Evolutionary conservation across 2,329 filamentous ascomycete genomes (phyloP).

Genomic region (Gliomastix tumulicola): DNA sequence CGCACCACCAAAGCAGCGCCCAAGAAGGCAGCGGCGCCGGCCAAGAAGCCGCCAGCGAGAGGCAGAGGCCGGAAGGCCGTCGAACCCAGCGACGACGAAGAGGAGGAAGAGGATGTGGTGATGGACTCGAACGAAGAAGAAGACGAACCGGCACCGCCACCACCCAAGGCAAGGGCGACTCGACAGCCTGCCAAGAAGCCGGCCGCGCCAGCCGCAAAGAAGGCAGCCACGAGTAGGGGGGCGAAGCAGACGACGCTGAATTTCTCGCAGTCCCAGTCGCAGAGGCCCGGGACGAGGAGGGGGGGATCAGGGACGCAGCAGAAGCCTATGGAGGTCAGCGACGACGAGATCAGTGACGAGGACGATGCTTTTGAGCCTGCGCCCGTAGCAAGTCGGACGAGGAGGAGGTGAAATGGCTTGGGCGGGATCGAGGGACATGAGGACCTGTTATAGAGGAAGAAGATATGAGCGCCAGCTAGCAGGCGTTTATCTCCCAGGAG

Average conservation of each 20-base stretch:
- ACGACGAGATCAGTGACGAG: slow-evolving; percentile 56
- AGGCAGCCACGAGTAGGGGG: slow-evolving; percentile 6
- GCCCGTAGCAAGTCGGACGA: slow-evolving; percentile 24
- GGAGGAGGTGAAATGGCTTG: slow-evolving; percentile 17
- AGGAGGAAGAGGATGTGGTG: slow-evolving; percentile 41
- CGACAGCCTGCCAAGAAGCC: slow-evolving; percentile 11
- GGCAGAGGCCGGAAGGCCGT: slow-evolving; percentile 29
- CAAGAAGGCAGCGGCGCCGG: slow-evolving; percentile 28
- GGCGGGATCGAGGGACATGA: too few relatives aligned
- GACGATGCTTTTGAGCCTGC: slow-evolving; percentile 52
- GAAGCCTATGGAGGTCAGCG: slow-evolving; percentile 51
- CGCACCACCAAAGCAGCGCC: slow-evolving; percentile 25
- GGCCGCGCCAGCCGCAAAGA: slow-evolving; percentile 6
- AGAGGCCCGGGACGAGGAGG: too few relatives aligned
- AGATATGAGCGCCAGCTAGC: too few relatives aligned
- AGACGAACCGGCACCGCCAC: slow-evolving; percentile 25
- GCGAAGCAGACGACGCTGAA: slow-evolving; percentile 24
- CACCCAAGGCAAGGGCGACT: slow-evolving; percentile 24
- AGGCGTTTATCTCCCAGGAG: too few relatives aligned
- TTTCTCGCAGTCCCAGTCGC: slow-evolving; percentile 26
- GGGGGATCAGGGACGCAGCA: too few relatives aligned
- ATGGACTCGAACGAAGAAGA: slow-evolving; percentile 48
- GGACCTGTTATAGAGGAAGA: too few relatives aligned
- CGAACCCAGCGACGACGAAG: slow-evolving; percentile 30
- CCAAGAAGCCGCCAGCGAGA: slow-evolving; percentile 36